Base-by-base conservation (phyloP, 176 grass and related monocot genomes). In the Chloris gayana region DNA sequence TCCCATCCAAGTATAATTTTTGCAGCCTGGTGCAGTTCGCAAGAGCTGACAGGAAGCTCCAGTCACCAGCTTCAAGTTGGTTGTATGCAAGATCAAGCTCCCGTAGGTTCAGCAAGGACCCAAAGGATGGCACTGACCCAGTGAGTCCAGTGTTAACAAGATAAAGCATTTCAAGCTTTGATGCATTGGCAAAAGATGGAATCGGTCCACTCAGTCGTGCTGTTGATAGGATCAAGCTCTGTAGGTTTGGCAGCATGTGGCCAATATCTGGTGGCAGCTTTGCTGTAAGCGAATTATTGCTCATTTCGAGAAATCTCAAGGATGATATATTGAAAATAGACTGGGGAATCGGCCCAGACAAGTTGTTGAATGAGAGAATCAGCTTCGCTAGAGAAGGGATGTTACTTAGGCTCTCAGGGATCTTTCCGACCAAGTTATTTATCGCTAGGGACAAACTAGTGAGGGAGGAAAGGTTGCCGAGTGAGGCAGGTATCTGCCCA, bases 271-370 rank as follows among this genome's bases (percentile, higher is more conserved):
- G 64, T 32, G 89, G 89, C 26, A 91, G 19, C 34, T 17, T 21
- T n/a, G 75, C 85, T 6, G 35, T 80, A 0, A 91, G 72, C 14
- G 58, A 70, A 34, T 91, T 91, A 10, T 53, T 60, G 9, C 69
- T 80, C 77, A 91, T 83, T 5, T 72, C 75, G 13, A 91, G 73
- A 59, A 59, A 56, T 46, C 5, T 22, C 35, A 91, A 13, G n/a
- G 64, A 77, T 24, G 89, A 84, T 14, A 87, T 72, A 44, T 91
- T 91, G 77, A 84, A 91, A 33, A 91, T 14, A 39, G 79, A 62
- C 0, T 39, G 21, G 1, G 49, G 49, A 51, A 51, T 17, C 21
- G 4, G 49, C 32, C 89, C 84, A 29, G 80, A 84, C 80, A 91
- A 72, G 19, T 61, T 21, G 54, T 91, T 90, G 34, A 58, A 37